Base-by-base conservation (phyloP, 768 basidiomycete species). In the Lactarius sanguifluus region DNA sequence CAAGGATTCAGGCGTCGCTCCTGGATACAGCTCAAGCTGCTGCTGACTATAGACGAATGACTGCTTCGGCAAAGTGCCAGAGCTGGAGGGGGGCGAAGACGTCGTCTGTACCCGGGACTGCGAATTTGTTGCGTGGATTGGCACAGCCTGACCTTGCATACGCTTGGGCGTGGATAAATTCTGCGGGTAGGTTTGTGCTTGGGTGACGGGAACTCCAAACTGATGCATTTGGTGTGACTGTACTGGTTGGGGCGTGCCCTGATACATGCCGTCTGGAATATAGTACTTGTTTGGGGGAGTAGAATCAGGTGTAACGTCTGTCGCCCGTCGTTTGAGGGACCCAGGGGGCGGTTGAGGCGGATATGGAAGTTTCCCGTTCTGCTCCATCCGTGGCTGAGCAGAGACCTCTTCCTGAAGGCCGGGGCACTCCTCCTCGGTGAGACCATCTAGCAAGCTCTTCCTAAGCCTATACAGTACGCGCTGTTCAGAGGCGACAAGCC, bases 391-490 rank as follows among this genome's bases (percentile, higher is more conserved):
- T 72, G 59, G 68, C 72, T 87, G 87, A 57, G 81, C 68, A 30
- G 79, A 75, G 5, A 89, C 73, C 71, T 90, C 88, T 18, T 86
- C 83, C 0, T 76, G 75, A 23, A 90, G 78, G 23, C 83, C 81
- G 0, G 78, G 72, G 65, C 89, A 90, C 55, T 89, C 84, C 2
- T 79, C 79, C 64, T 89, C 87, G 25, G 75, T 69, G 1, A 89
- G 75, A 4, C 84, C 85, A 6, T 86, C 81, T 0, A 89, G 76
- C 6, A 90, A 79, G 68, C 81, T 83, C 73, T 83, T 83, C 13
- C 89, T 79, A 12, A 83, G 76, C 66, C 85, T 82, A 75, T 88
- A 90, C 9, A 90, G 74, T 38, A 90, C 73, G 36, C 88, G 79
- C 68, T 89, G 87, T 67, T 86, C 85, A 1, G 79, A 80, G 56